These are phyloP conservation scores for Periconia macrospinosa DNA, from an alignment of 2,329 filamentous ascomycete species.

Conservation along the genomic window DNA sequence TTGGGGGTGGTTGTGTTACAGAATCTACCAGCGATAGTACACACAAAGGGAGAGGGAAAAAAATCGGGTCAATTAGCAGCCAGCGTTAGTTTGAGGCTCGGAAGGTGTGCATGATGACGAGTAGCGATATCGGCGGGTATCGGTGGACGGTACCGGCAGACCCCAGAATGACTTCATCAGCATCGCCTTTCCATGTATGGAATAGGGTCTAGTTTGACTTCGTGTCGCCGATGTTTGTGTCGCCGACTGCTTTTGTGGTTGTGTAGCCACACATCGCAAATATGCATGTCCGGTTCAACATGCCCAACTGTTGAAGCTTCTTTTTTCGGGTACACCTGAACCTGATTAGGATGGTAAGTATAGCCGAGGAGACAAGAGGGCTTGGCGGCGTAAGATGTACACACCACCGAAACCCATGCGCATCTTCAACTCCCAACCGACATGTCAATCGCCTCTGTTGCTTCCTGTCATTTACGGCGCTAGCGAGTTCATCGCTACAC, in stretches of 20 bases:
- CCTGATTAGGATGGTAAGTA: no score
- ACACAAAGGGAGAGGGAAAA: conserved; percentile 2
- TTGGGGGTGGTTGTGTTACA: background rate
- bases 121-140: conserved; percentile 36
- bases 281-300: no score
- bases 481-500: background rate
- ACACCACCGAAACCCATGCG: background rate
- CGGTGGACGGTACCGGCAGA: background rate
- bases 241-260: no score
- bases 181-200: background rate
- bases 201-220: no score
- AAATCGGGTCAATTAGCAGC: background rate
- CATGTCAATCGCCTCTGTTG: background rate
- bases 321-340: no score
- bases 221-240: no score
- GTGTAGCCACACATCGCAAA: no score
- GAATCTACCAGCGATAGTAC: background rate
- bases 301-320: no score
- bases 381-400: conserved; percentile 6
- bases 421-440: background rate
- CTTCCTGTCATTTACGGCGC: background rate
- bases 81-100: conserved; percentile 13
- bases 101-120: conserved; percentile 12
- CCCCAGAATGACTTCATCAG: no score
- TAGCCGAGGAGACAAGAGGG: background rate